phyloP scores from a whole-genome alignment of 768 basidiomycete species.

The Coprinopsis strossmayeri region DNA sequence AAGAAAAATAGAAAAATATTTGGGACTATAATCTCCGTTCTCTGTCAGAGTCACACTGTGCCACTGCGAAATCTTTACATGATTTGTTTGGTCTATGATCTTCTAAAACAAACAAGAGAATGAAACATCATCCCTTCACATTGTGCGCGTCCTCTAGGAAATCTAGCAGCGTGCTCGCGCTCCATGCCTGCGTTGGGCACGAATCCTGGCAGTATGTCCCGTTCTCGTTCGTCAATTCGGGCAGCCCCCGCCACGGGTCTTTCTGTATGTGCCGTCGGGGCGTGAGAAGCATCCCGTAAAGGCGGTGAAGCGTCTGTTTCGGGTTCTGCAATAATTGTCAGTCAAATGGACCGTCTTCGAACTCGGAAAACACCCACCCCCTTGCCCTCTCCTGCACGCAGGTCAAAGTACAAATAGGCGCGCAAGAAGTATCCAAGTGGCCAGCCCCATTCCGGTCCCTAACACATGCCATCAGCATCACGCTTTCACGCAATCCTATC shows the following conservation, averaged over 20 bases:
- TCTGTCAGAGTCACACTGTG: not conserved
- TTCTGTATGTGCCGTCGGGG: conserved; percentile 68
- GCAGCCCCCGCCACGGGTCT: conserved; percentile 90
- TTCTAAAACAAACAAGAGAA: conserved; percentile 5
- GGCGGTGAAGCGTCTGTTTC: conserved; percentile 67
- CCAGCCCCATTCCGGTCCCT: conserved; percentile 96
- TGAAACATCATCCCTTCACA: conserved; percentile 6
- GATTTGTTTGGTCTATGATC: conserved; percentile 8
- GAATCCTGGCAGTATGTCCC: conserved; percentile 82
- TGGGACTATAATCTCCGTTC: not conserved
- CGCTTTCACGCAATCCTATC: not conserved
- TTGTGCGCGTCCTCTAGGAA: conserved; percentile 73
- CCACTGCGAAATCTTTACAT: conserved; percentile 9
- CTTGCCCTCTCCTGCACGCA: conserved; percentile 56
- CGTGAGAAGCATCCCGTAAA: conserved; percentile 66
- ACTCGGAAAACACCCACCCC: conserved; percentile 37
- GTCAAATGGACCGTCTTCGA: not conserved
- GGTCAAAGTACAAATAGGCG: conserved; percentile 88
- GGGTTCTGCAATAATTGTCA: conserved; percentile 41
- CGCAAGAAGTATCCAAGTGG: conserved; percentile 92
- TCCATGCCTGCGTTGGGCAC: conserved; percentile 95
- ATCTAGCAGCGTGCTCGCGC: conserved; percentile 86
- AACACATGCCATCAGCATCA: conserved; percentile 13
- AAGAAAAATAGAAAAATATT: not conserved
- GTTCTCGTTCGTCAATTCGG: conserved; percentile 85